A percentile compares a stretch with the other conserved stretches of the same genome.
Conservation (phyloP, 768 basidiomycete genomes). For the Naganishia friedmannii region DNA sequence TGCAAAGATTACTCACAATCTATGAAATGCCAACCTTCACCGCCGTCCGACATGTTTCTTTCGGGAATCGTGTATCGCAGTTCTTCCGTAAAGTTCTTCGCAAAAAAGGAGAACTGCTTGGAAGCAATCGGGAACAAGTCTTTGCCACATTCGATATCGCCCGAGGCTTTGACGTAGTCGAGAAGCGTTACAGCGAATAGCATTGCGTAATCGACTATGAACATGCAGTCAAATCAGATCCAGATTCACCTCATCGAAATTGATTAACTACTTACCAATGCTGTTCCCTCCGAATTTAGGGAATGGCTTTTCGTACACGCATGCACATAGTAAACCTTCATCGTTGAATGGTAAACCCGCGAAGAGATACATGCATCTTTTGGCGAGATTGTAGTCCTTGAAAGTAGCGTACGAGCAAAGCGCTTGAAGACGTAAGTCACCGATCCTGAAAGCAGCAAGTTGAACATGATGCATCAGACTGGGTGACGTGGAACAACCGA, state of each 20-base stretch:
- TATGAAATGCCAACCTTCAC: constrained; percentile 38
- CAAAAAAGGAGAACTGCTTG: constrained; percentile 33
- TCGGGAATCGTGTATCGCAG: constrained; percentile 23
- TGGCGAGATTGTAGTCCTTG: constrained; percentile 37
- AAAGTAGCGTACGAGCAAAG: constrained; percentile 38
- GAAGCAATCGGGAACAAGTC: constrained; percentile 33
- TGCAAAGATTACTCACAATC: constrained; percentile 33
- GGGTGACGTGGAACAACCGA: background rate
- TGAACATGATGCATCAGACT: too few relatives aligned
- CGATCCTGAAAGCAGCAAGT: constrained; percentile 31
- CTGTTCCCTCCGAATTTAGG: constrained; percentile 30
- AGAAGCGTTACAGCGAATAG: constrained; percentile 35
- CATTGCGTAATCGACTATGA: constrained; percentile 36
- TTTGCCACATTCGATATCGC: constrained; percentile 32
- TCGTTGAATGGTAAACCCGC: constrained; percentile 37
- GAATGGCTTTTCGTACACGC: constrained; percentile 34
- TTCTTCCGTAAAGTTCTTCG: background rate
- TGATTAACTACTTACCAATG: constrained; percentile 21
- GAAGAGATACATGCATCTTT: constrained; percentile 40
- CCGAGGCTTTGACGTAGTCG: constrained; percentile 35
- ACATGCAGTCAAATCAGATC: background rate
- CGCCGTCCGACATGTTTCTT: constrained; percentile 5
- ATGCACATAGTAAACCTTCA: constrained; percentile 35
- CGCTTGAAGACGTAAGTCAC: constrained; percentile 41
- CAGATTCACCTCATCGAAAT: background rate